phyloP scores from a whole-genome alignment of 1,284 basidiomycete species.

The Malassezia brasiliensis region DNA sequence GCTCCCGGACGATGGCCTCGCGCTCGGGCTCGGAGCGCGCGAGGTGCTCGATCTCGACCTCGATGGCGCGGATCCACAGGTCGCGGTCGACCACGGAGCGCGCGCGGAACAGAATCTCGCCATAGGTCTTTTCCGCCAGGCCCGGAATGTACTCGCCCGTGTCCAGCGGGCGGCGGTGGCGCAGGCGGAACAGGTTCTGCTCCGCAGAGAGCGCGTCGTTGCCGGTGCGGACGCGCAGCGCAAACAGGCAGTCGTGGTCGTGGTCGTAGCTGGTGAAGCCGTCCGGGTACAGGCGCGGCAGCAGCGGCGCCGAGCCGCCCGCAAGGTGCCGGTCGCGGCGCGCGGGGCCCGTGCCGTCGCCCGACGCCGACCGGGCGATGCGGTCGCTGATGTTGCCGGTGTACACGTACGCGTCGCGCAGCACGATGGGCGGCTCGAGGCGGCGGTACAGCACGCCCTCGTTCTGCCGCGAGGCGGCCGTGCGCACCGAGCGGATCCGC shows the following conservation, averaged over 20 bases:
- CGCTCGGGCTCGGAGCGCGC: slow-evolving; percentile 39
- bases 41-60: slow-evolving; percentile 68
- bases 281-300: slow-evolving; percentile 40
- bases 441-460: slow-evolving; percentile 42
- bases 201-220: slow-evolving; percentile 15
- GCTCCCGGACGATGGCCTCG: slow-evolving; percentile 39
- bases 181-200: slow-evolving; percentile 5
- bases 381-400: slow-evolving; percentile 24
- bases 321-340: slow-evolving; percentile 6
- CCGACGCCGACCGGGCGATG: background rate
- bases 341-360: slow-evolving; percentile 20
- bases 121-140: slow-evolving; percentile 57
- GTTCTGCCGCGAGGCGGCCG: slow-evolving; percentile 42
- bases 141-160: slow-evolving; percentile 50
- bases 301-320: slow-evolving; percentile 2
- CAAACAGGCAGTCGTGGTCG: slow-evolving; percentile 47
- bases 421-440: slow-evolving; percentile 35
- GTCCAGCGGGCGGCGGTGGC: background rate
- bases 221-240: slow-evolving; percentile 35
- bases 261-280: slow-evolving; percentile 38
- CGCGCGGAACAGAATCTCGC: slow-evolving; percentile 61
- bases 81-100: slow-evolving; percentile 71
- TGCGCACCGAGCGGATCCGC: slow-evolving; percentile 31
- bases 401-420: slow-evolving; percentile 45
- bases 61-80: slow-evolving; percentile 76